A percentile compares a stretch with the other conserved stretches of the same genome.
Conservation (phyloP, 2,329 filamentous ascomycete genomes). For the Diaporthe helianthi region DNA sequence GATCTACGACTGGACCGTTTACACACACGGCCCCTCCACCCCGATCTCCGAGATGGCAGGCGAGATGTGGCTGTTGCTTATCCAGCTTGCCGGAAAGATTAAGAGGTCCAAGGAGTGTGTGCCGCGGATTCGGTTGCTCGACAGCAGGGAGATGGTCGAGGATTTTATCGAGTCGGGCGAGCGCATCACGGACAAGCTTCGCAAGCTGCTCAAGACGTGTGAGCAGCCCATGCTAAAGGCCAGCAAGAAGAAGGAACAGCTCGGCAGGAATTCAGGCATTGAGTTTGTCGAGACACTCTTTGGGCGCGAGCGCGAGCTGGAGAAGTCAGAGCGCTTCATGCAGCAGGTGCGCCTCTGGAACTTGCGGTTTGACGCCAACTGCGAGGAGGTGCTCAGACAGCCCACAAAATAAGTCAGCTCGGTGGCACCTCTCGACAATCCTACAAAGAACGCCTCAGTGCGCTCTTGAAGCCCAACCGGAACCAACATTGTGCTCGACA, state of each 20-base stretch:
- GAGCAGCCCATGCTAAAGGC: conserved; percentile 95
- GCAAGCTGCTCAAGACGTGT: conserved; percentile 86
- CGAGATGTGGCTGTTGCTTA: conserved; percentile 93
- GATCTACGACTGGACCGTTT: conserved; percentile 99
- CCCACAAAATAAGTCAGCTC: conserved; percentile 57
- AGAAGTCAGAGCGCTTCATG: conserved; percentile 93
- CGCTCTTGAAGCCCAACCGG: neutral
- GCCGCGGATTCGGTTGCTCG: conserved; percentile 72
- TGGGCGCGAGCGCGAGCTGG: conserved; percentile 86
- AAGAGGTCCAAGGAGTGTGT: conserved; percentile 86
- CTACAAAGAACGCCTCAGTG: neutral
- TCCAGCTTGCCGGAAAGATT: conserved; percentile 91
- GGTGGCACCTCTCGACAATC: neutral
- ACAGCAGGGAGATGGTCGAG: conserved; percentile 81
- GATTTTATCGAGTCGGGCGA: conserved; percentile 92
- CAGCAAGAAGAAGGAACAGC: conserved; percentile 78
- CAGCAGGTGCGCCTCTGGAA: conserved; percentile 86
- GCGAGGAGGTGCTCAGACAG: conserved; percentile 80
- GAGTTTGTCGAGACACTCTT: conserved; percentile 98
- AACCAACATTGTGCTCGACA: neutral
- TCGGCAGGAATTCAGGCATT: conserved; percentile 90
- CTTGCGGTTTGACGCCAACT: conserved; percentile 94
- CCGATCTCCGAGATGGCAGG: conserved; percentile 91
- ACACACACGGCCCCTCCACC: conserved; percentile 80
- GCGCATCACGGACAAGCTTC: conserved; percentile 83